Conservation (phyloP, 768 basidiomycete species). For the Lactifluus pinguis region DNA sequence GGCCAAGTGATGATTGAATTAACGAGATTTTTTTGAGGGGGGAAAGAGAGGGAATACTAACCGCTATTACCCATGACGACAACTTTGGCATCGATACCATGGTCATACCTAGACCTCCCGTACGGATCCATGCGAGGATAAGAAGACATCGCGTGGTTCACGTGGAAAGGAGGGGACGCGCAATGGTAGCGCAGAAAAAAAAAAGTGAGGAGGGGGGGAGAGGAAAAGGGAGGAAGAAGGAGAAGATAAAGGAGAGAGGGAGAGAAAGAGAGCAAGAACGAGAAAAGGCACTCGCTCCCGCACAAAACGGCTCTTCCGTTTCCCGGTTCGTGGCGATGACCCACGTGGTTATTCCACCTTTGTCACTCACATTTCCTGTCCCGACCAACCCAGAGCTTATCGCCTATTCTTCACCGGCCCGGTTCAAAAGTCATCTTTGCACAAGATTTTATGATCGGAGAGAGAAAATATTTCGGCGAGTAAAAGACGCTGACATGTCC, state of each 20-base stretch:
- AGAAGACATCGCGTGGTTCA: constrained; percentile 40
- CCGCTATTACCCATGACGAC: constrained; percentile 86
- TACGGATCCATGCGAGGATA: constrained; percentile 58
- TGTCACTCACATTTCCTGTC: too few relatives aligned
- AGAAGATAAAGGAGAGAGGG: constrained; percentile 25
- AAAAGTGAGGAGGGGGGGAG: constrained; percentile 9
- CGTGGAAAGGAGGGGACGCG: constrained; percentile 20
- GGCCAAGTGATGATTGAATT: not conserved
- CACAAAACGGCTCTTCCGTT: constrained; percentile 3
- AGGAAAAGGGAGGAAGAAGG: constrained; percentile 12
- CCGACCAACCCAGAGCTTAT: too few relatives aligned
- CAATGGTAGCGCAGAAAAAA: constrained; percentile 38
- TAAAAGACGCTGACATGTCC: not conserved
- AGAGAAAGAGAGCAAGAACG: too few relatives aligned
- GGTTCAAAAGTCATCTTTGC: too few relatives aligned
- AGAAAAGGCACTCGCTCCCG: not conserved
- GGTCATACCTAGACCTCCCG: constrained; percentile 60
- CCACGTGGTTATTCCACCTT: not conserved
- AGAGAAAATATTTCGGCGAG: not conserved
- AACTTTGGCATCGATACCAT: constrained; percentile 89
- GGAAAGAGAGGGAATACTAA: constrained; percentile 23
- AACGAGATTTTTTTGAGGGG: not conserved
- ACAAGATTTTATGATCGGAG: not conserved
- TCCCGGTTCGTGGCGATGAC: not conserved
- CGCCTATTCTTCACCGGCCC: not conserved